These are phyloP conservation scores for Starmerella cellae DNA, from an alignment of 805 yeast species.

Conservation along the genomic window DNA sequence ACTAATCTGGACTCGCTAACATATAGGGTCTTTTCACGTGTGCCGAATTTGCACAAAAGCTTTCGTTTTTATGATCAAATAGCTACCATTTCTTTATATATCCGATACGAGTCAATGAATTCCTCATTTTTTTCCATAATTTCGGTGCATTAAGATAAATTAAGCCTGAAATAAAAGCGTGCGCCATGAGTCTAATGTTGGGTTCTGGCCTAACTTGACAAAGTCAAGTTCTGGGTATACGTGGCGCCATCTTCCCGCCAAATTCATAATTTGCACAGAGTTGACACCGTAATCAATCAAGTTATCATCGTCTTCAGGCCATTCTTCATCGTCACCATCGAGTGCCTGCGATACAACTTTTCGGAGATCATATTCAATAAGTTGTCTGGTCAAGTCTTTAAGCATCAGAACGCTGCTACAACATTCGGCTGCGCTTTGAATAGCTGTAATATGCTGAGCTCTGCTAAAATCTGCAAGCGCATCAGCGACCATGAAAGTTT, in stretches of 20 bases:
- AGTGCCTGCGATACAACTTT: conserved; percentile 1
- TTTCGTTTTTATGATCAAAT: too few relatives aligned
- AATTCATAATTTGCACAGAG: conserved; percentile 14
- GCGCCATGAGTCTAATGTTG: conserved; percentile 11
- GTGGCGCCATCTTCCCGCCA: conserved; percentile 13
- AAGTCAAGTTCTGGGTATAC: conserved; percentile 10
- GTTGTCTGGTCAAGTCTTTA: neutral
- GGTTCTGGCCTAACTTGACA: conserved; percentile 11
- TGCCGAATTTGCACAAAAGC: too few relatives aligned
- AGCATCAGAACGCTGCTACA: conserved; percentile 4
- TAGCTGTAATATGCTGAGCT: conserved; percentile 9
- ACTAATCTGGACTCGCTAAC: too few relatives aligned
- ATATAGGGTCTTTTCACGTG: too few relatives aligned
- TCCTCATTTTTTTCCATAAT: too few relatives aligned
- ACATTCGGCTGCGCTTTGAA: conserved; percentile 5
- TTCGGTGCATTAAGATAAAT: too few relatives aligned
- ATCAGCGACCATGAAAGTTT: conserved; percentile 14
- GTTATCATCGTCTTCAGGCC: conserved; percentile 16
- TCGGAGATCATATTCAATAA: conserved; percentile 6
- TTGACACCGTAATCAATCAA: conserved; percentile 14
- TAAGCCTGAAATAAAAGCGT: neutral
- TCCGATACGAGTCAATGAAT: too few relatives aligned
- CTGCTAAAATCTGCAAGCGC: conserved; percentile 10
- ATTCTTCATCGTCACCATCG: conserved; percentile 12
- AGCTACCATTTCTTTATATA: too few relatives aligned